These are phyloP conservation scores for Trichoderma virens DNA, from an alignment of 495 filamentous ascomycete species.

Conservation along the genomic window DNA sequence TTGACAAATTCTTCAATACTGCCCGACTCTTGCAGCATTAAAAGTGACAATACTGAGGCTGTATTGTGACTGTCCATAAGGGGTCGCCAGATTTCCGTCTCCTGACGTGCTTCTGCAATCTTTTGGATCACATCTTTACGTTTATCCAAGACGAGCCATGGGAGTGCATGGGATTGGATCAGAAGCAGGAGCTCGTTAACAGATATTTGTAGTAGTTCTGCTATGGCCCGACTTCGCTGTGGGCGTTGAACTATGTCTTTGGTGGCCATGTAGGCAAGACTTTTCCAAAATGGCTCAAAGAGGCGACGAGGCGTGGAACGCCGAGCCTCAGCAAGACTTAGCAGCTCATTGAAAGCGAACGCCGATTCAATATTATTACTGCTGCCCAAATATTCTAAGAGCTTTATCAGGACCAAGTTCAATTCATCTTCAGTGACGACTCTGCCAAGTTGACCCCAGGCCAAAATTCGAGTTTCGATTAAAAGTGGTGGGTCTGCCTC, in stretches of 20 bases:
- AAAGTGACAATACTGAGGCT: constrained; percentile 66
- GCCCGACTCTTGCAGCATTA: constrained; percentile 62
- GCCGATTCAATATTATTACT: constrained; percentile 70
- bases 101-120: constrained; percentile 66
- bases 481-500: constrained; percentile 53
- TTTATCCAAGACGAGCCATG: constrained; percentile 72
- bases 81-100: constrained; percentile 30
- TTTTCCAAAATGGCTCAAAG: constrained; percentile 81
- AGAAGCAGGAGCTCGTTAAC: constrained; percentile 63
- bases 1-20: constrained; percentile 63
- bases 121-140: constrained; percentile 69
- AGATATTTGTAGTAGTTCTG: constrained; percentile 67
- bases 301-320: constrained; percentile 54
- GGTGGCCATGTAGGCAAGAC: constrained; percentile 66
- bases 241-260: constrained; percentile 74
- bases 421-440: constrained; percentile 60
- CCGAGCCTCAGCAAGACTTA: constrained; percentile 55
- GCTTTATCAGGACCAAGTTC: constrained; percentile 71
- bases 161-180: constrained; percentile 76
- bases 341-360: constrained; percentile 69
- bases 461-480: constrained; percentile 78
- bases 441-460: constrained; percentile 69
- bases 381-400: constrained; percentile 82
- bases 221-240: constrained; percentile 70
- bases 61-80: constrained; percentile 58